Evolutionary conservation across 495 filamentous ascomycete genomes (phyloP).

Genomic region (Hamigera avellanea): DNA sequence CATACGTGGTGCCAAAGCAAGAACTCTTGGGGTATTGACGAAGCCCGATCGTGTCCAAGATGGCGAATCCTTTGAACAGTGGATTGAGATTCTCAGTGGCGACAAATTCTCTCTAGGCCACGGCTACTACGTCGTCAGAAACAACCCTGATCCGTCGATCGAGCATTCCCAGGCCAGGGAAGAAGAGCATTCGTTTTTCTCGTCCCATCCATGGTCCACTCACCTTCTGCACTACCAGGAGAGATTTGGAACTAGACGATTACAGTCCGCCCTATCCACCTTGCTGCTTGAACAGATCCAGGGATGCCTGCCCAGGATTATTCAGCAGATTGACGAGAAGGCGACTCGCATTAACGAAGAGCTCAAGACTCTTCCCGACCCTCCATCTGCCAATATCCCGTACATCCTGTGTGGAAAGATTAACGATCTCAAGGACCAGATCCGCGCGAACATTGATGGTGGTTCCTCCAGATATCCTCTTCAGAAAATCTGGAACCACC

Average conservation of each 20-base stretch:
- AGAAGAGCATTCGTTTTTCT: conserved; percentile 52
- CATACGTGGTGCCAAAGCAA: conserved; percentile 37
- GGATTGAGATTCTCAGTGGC: conserved; percentile 47
- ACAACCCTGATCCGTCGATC: conserved; percentile 38
- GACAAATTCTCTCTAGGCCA: conserved; percentile 43
- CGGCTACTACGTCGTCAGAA: conserved; percentile 55
- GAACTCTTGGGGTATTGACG: conserved; percentile 68
- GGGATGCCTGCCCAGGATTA: conserved; percentile 47
- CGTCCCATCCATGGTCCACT: conserved; percentile 30
- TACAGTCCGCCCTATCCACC: conserved; percentile 42
- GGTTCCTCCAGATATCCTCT: conserved; percentile 19
- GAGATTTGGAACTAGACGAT: conserved; percentile 45
- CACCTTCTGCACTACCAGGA: conserved; percentile 33
- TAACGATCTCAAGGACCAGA: conserved; percentile 14
- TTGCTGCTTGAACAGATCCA: conserved; percentile 46
- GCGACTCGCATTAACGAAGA: conserved; percentile 33
- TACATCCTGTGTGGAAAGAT: conserved; percentile 26
- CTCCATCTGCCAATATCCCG: conserved; percentile 31
- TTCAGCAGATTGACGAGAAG: conserved; percentile 41
- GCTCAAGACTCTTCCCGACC: conserved; percentile 41
- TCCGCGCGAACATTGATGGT: conserved; percentile 25
- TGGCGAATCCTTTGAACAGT: conserved; percentile 36
- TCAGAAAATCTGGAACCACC: conserved; percentile 23
- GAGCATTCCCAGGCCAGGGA: conserved; percentile 40
- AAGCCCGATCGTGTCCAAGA: conserved; percentile 60